Percentiles rank a stretch among this genome's conserved stretches.
Evolutionary conservation across 495 filamentous ascomycete species (phyloP).

Genomic region (Aspergillus coremiiformis): DNA sequence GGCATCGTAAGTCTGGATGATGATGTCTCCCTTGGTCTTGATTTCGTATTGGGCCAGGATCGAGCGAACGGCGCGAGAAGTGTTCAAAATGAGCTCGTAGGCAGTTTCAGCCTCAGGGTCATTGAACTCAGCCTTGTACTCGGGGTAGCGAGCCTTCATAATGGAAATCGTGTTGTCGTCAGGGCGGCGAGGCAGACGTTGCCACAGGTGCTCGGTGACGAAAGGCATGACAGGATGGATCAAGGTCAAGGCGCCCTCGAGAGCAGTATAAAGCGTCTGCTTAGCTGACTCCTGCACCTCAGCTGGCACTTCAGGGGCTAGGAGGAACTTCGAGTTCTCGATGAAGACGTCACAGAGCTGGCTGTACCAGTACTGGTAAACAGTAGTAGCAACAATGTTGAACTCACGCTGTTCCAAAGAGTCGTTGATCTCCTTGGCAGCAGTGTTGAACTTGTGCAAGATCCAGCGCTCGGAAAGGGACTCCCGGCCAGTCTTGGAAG

Average conservation of each 20-base stretch:
- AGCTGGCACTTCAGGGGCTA: constrained; percentile 49
- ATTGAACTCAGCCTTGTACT: constrained; percentile 46
- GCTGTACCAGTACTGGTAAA: constrained; percentile 64
- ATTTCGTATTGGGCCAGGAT: constrained; percentile 52
- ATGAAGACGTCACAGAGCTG: constrained; percentile 63
- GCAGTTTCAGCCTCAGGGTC: constrained; percentile 51
- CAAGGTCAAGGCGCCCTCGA: constrained; percentile 60
- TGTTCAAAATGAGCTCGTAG: constrained; percentile 58
- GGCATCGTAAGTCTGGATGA: constrained; percentile 53
- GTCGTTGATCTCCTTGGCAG: constrained; percentile 67
- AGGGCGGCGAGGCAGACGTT: constrained; percentile 60
- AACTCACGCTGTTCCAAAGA: constrained; percentile 66
- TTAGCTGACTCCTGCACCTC: constrained; percentile 54
- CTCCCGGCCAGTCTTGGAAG: constrained; percentile 54
- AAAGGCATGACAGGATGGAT: constrained; percentile 78
- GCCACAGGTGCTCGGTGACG: constrained; percentile 73
- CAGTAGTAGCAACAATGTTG: constrained; percentile 51
- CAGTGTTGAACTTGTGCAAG: constrained; percentile 66
- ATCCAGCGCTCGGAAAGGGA: constrained; percentile 80
- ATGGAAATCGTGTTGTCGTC: constrained; percentile 58
- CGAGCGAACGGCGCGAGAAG: constrained; percentile 50
- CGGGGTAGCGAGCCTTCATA: constrained; percentile 60
- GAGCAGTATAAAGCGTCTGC: constrained; percentile 58
- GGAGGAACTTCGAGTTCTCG: constrained; percentile 72
- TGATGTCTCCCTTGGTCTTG: constrained; percentile 49